Conservation (phyloP, 2,329 filamentous ascomycete genomes). For the Elsinoe batatas region DNA sequence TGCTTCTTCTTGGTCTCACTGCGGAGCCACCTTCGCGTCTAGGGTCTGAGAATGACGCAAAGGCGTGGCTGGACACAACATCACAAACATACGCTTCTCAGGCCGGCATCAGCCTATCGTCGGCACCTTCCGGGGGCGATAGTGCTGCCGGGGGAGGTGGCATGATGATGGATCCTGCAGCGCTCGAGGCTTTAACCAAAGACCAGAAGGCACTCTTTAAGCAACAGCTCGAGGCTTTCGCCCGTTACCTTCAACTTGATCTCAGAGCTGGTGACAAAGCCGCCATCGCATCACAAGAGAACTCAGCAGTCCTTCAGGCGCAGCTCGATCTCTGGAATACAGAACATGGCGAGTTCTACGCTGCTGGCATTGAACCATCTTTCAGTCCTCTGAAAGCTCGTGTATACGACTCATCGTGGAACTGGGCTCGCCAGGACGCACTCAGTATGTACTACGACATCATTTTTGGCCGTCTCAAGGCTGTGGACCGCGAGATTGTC, state of each 20-base stretch:
- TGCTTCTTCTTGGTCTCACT: conserved; percentile 77
- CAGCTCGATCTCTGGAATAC: conserved; percentile 91
- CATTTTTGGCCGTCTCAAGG: conserved; percentile 88
- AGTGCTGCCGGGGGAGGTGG: conserved; percentile 62
- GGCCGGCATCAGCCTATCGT: conserved; percentile 74
- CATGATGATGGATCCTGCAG: conserved; percentile 99
- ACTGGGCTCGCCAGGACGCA: conserved; percentile 96
- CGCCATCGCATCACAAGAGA: conserved; percentile 72
- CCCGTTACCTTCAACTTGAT: conserved; percentile 94
- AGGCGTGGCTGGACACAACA: conserved; percentile 80
- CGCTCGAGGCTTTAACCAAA: conserved; percentile 92
- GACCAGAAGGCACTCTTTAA: conserved; percentile 95
- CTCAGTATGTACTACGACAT: conserved; percentile 99
- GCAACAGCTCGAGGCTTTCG: conserved; percentile 91
- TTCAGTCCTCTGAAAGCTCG: conserved; percentile 92
- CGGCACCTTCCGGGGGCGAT: conserved; percentile 60
- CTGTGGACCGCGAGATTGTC: conserved; percentile 93
- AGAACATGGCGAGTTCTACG: conserved; percentile 95
- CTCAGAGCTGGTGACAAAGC: conserved; percentile 94
- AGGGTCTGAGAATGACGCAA: conserved; percentile 81
- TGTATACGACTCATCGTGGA: conserved; percentile 97
- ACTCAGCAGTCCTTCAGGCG: conserved; percentile 76
- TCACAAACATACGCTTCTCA: conserved; percentile 80
- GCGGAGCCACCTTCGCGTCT: conserved; percentile 86
- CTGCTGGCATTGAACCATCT: conserved; percentile 82